These are phyloP conservation scores for Musa schizocarpa DNA, from an alignment of 176 grass and related monocot species.

Conservation along the genomic window DNA sequence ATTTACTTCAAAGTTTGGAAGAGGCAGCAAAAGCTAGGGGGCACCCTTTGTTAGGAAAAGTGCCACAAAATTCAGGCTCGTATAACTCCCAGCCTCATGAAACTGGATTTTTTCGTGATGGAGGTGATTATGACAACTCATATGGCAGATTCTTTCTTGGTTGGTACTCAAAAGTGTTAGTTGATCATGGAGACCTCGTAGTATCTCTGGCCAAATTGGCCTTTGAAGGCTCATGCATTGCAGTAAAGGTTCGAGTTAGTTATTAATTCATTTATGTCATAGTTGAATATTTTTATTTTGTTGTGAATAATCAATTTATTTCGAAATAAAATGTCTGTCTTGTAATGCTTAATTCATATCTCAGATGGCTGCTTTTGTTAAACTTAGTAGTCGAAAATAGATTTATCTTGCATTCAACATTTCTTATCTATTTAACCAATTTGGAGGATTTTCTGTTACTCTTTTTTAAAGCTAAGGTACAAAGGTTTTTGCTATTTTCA, in stretches of 20 bases:
- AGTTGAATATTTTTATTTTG: background rate
- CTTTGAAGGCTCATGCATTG: slow-evolving; percentile 57
- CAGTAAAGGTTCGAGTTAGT: slow-evolving; percentile 51
- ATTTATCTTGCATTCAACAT: background rate
- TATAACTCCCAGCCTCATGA: slow-evolving; percentile 73
- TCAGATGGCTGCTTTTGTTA: no score
- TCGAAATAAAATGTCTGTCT: background rate
- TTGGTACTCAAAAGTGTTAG: slow-evolving; percentile 63
- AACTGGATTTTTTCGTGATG: slow-evolving; percentile 80
- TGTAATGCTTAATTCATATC: no score
- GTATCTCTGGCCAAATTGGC: slow-evolving; percentile 76
- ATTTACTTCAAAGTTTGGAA: slow-evolving; percentile 61
- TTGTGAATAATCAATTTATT: background rate
- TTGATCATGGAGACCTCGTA: slow-evolving; percentile 77
- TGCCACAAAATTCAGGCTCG: slow-evolving; percentile 51
- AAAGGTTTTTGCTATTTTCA: background rate
- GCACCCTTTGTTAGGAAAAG: slow-evolving; percentile 58
- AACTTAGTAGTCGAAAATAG: background rate
- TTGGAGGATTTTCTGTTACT: background rate
- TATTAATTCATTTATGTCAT: background rate
- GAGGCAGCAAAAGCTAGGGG: slow-evolving; percentile 61
- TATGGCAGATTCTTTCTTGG: slow-evolving; percentile 83
- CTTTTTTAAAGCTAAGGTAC: no score
- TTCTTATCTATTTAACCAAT: background rate
- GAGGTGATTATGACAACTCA: slow-evolving; percentile 86